Percentiles rank a stretch among this genome's conserved stretches.
Conservation (phyloP, 2,329 filamentous ascomycete genomes). For the Cytospora piceae region DNA sequence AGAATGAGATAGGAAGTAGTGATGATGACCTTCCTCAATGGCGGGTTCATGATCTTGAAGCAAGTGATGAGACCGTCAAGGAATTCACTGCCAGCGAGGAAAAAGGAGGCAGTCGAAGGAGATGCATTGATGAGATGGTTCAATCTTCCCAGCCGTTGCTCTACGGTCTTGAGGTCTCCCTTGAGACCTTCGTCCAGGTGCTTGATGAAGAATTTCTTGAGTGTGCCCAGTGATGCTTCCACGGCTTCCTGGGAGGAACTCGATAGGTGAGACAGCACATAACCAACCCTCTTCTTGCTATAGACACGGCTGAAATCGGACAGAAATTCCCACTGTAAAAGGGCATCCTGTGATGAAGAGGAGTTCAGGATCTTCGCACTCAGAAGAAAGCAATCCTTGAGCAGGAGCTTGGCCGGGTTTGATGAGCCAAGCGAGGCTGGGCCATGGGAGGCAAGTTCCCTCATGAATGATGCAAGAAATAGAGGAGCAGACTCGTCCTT, state of each 20-base stretch:
- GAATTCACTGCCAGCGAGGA: constrained; percentile 86
- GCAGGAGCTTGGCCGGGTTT: constrained; percentile 49
- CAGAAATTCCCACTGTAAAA: constrained; percentile 70
- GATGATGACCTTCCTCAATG: constrained; percentile 68
- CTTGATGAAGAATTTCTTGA: constrained; percentile 66
- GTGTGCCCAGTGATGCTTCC: constrained; percentile 58
- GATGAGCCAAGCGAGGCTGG: constrained; percentile 41
- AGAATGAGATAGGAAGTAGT: constrained; percentile 77
- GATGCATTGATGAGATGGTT: constrained; percentile 68
- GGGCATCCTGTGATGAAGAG: constrained; percentile 45
- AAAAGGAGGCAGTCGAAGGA: constrained; percentile 59
- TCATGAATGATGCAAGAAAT: constrained; percentile 72
- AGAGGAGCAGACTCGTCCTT: constrained; percentile 61
- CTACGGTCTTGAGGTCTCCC: constrained; percentile 57
- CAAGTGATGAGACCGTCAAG: constrained; percentile 73
- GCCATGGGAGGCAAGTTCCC: constrained; percentile 52
- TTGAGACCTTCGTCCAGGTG: constrained; percentile 65
- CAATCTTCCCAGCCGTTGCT: constrained; percentile 59
- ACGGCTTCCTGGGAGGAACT: constrained; percentile 52
- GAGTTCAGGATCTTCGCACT: constrained; percentile 58
- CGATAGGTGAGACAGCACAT: constrained; percentile 56
- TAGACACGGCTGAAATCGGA: constrained; percentile 70
- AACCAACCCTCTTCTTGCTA: constrained; percentile 62
- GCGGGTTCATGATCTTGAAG: constrained; percentile 66
- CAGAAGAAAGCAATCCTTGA: constrained; percentile 68